A percentile compares a stretch with the other conserved stretches of the same genome.
Conservation (phyloP, 306 rosid species). For the Hippophae gyantsensis region DNA sequence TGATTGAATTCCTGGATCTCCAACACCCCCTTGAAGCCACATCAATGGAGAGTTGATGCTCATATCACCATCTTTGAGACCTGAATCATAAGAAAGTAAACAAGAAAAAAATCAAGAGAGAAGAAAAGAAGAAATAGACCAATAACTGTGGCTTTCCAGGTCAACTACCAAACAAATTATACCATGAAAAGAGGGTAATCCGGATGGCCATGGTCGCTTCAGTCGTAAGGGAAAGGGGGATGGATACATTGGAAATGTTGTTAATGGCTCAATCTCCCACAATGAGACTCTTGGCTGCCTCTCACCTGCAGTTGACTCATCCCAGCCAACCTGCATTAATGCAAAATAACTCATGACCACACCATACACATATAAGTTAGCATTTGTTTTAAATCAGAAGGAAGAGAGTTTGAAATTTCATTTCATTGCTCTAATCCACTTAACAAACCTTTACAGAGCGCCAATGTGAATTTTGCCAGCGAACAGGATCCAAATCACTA, state of each 20-base stretch:
- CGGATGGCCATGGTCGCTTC: conserved; percentile 92
- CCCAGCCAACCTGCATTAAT: conserved; percentile 90
- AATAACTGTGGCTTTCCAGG: neutral
- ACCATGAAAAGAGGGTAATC: conserved; percentile 84
- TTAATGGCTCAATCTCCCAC: conserved; percentile 96
- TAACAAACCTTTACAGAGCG: conserved; percentile 90
- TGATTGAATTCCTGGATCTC: conserved; percentile 75
- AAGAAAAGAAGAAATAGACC: neutral
- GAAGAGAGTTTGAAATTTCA: too few relatives aligned
- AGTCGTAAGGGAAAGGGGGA: conserved; percentile 87
- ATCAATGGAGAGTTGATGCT: conserved; percentile 64
- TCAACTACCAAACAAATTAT: conserved; percentile 7
- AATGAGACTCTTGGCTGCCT: conserved; percentile 93
- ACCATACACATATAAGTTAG: neutral
- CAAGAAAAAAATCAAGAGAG: conserved; percentile 1
- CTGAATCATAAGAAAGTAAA: conserved; percentile 26
- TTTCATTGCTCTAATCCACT: neutral
- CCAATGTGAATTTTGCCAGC: conserved; percentile 93
- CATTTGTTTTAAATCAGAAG: too few relatives aligned
- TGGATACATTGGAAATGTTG: conserved; percentile 97
- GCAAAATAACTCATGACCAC: conserved; percentile 2
- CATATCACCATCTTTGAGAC: conserved; percentile 76
- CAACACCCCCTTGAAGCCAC: conserved; percentile 73
- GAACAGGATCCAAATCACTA: conserved; percentile 68
- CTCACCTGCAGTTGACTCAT: conserved; percentile 96